Base-by-base conservation (phyloP, 768 basidiomycete species). In the Amanita pallidorosea region DNA sequence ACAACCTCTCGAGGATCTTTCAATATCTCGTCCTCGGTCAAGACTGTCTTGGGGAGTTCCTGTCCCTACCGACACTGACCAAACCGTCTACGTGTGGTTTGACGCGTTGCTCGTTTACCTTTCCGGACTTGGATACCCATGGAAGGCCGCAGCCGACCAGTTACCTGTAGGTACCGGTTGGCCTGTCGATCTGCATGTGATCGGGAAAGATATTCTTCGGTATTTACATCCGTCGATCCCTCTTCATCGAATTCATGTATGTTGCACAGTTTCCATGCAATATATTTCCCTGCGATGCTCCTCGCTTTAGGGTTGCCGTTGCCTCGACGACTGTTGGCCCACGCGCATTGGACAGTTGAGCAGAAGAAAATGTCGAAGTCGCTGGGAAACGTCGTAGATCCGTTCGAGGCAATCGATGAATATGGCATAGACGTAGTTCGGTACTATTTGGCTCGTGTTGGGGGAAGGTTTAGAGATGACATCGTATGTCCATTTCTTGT, bases 51-150 rank as follows among this genome's bases (percentile, higher is more conserved):
- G 92, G 92, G 92, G 92, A 0, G 80, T 96, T 0, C 79, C 78
- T 0, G 93, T 95, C 0, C 92, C 93, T 0, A 74, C 70, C 13
- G 90, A 96, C 60, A 67, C 75, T 0, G 71, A 73, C 2, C 91
- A 95, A 56, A 92, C 89, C 0, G 82, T 96, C 36, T 95, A 96
- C 62, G 92, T 95, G 45, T 96, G 91, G 93, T 84, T 95, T 54
- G 93, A 95, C 60, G 93, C 92, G 2, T 68, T 95, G 53, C 72
- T 87, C 22, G 80, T 86, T 44, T 96, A 96, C 63, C 68, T 94
- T 45, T 88, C 88, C 12, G 88, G 83, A 4, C 68, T 81, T 6
- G 88, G 87, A 3, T 92, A 88, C 60, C 86, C 88, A 0, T 78
- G 76, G 74, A 33, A 41, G 0, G 11, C 18, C n/a, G 1, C n/a